phyloP scores from a whole-genome alignment of 2,329 filamentous ascomycete genomes.

The Diaporthe nobilis region DNA sequence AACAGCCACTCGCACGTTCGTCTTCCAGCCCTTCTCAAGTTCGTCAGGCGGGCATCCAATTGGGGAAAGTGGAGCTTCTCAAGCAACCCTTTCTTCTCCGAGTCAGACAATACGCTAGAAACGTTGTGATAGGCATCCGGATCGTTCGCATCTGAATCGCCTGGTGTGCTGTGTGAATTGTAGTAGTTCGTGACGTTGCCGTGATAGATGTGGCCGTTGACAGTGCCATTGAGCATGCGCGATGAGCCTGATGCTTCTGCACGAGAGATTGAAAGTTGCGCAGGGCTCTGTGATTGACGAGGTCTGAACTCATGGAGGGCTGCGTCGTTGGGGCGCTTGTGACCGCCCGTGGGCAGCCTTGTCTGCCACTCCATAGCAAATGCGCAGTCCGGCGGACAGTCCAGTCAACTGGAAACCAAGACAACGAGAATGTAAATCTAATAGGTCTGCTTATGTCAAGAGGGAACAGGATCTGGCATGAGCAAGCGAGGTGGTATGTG shows the following conservation, averaged over 20 bases:
- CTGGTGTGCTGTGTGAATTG: background rate
- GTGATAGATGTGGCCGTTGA: background rate
- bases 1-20: slow-evolving; percentile 60
- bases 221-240: background rate
- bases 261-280: background rate
- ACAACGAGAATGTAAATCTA: background rate
- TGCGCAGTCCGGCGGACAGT: background rate
- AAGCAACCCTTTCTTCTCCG: slow-evolving; percentile 44
- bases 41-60: slow-evolving; percentile 54
- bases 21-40: slow-evolving; percentile 53
- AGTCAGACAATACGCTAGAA: background rate
- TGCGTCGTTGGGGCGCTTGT: background rate
- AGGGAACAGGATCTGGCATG: background rate
- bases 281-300: background rate
- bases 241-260: slow-evolving; percentile 5
- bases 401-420: background rate
- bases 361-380: background rate
- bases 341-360: background rate
- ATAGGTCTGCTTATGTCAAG: background rate
- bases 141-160: background rate
- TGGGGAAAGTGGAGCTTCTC: slow-evolving; percentile 54
- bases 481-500: background rate
- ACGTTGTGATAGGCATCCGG: background rate
- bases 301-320: background rate
- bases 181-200: background rate